phyloP scores from a whole-genome alignment of 2,329 filamentous ascomycete species.

The Claviceps sp. region DNA sequence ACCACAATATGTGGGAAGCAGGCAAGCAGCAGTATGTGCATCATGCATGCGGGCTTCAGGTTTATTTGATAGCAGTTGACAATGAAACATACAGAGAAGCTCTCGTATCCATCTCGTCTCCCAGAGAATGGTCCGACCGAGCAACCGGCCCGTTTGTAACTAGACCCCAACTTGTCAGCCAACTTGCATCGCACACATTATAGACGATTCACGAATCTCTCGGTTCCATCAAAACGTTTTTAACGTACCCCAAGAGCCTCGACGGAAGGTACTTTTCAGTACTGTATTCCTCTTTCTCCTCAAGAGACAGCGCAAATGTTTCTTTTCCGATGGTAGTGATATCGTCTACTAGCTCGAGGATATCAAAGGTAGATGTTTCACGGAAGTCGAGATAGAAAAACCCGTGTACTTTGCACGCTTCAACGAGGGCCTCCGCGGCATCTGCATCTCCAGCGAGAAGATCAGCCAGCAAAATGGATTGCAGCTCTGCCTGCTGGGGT shows the following conservation, averaged over 20 bases:
- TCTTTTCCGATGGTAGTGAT: background rate
- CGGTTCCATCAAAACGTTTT: background rate
- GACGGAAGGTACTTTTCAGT: constrained; percentile 2
- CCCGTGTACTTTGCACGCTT: constrained; percentile 1
- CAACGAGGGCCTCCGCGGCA: background rate
- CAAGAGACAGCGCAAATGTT: background rate
- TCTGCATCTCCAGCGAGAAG: background rate
- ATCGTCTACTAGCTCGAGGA: background rate
- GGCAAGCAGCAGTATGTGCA: too few species aligned
- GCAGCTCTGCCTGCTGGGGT: background rate
- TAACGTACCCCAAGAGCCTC: constrained; percentile 3
- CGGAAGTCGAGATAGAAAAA: constrained; percentile 4
- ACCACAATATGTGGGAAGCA: too few species aligned
- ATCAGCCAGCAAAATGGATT: background rate
- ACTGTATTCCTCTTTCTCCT: constrained; percentile 3
- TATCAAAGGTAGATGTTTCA: background rate
- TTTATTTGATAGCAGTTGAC: too few species aligned
- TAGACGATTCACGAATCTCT: too few species aligned
- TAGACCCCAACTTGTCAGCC: background rate
- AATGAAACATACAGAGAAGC: background rate
- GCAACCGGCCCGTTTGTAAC: constrained; percentile 2
- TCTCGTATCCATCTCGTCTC: constrained; percentile 3
- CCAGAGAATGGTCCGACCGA: constrained; percentile 2
- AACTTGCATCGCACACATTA: too few species aligned
- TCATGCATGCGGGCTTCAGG: too few species aligned